Percentiles rank a stretch among this genome's conserved stretches.
phyloP scores from a whole-genome alignment of 2,329 filamentous ascomycete species.

The Macroventuria anomochaeta region DNA sequence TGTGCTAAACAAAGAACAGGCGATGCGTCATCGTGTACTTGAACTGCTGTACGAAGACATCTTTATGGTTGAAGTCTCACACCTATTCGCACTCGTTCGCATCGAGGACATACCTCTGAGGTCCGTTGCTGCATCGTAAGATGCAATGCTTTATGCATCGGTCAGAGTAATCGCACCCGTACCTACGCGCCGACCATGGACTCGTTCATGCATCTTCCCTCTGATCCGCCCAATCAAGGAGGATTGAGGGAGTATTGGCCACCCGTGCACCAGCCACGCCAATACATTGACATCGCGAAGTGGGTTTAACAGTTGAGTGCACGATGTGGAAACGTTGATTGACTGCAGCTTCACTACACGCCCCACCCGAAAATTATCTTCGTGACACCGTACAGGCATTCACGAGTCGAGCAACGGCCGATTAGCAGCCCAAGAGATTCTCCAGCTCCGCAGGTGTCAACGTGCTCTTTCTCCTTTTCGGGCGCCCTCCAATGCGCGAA shows the following conservation, averaged over 20 bases:
- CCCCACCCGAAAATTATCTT: slow-evolving; percentile 10
- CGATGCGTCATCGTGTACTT: slow-evolving; percentile 13
- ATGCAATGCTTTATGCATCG: slow-evolving; percentile 6
- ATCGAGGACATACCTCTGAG: background rate
- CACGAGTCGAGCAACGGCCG: background rate
- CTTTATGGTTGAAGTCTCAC: slow-evolving; percentile 5
- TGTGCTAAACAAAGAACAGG: slow-evolving; percentile 2
- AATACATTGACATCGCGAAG: slow-evolving; percentile 10
- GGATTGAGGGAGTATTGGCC: slow-evolving; percentile 14
- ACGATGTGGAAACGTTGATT: slow-evolving; percentile 9
- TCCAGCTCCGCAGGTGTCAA: slow-evolving; percentile 77
- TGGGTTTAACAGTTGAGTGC: slow-evolving; percentile 5
- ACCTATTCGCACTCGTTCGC: slow-evolving; percentile 10
- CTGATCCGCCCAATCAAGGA: slow-evolving; percentile 23
- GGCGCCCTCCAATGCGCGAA: slow-evolving; percentile 59
- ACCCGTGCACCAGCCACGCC: slow-evolving; percentile 20
- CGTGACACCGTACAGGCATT: slow-evolving; percentile 7
- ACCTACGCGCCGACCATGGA: slow-evolving; percentile 34
- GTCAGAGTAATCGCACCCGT: slow-evolving; percentile 19
- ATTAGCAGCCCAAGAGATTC: slow-evolving; percentile 44
- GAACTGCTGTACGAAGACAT: slow-evolving; percentile 4
- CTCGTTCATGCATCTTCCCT: slow-evolving; percentile 32
- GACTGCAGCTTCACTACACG: slow-evolving; percentile 11
- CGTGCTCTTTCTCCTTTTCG: slow-evolving; percentile 73
- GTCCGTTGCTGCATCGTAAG: background rate